These are phyloP conservation scores for Pichia nakasei DNA, from an alignment of 805 yeast genomes.

Conservation along the genomic window DNA sequence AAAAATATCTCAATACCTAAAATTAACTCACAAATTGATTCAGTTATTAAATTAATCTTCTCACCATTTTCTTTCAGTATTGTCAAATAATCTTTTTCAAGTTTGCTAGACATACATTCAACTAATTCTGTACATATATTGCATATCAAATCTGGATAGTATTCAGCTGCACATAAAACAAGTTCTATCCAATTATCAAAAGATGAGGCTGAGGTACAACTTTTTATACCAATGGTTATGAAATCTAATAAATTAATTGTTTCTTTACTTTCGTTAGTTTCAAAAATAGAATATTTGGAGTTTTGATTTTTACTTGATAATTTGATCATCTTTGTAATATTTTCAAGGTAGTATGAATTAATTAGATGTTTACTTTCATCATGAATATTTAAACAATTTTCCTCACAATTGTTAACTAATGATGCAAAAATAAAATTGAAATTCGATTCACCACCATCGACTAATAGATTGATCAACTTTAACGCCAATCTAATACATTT, in stretches of 20 bases:
- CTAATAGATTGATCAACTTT: conserved; percentile 34
- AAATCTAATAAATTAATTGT: conserved; percentile 18
- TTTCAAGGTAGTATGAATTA: conserved; percentile 17
- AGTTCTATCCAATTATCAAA: conserved; percentile 23
- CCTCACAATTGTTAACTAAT: conserved; percentile 9
- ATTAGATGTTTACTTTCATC: neutral
- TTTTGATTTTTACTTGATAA: conserved; percentile 16
- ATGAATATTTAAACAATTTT: conserved; percentile 1
- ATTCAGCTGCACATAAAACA: conserved; percentile 15
- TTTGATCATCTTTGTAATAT: conserved; percentile 19
- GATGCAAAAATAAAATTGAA: conserved; percentile 29
- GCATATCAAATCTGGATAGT: conserved; percentile 22
- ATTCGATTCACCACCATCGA: conserved; percentile 51
- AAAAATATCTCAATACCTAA: conserved; percentile 62
- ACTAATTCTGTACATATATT: conserved; percentile 17
- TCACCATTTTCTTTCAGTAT: neutral
- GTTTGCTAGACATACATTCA: conserved; percentile 21
- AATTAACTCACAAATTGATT: conserved; percentile 37
- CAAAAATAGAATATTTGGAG: conserved; percentile 6
- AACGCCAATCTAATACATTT: conserved; percentile 36
- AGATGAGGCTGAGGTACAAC: conserved; percentile 16
- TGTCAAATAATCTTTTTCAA: conserved; percentile 17
- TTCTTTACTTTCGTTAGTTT: neutral
- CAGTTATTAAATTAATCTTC: conserved; percentile 20
- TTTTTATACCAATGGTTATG: conserved; percentile 19